Base-by-base conservation (phyloP, 306 rosid genomes). In the Dalbergia cultrata region DNA sequence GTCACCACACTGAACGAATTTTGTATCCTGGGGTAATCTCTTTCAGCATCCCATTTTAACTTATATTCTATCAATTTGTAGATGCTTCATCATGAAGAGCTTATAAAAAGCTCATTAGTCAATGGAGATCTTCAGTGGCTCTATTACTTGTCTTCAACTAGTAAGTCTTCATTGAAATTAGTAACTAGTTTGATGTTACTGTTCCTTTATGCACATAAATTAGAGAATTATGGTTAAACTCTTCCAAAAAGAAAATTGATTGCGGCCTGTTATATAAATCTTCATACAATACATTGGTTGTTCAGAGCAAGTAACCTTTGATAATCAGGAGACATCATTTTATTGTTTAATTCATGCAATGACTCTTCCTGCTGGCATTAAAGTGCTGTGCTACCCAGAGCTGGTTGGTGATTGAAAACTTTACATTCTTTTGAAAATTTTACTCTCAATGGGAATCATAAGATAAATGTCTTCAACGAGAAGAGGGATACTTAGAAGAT, bases 61-160 rank as follows among this genome's bases (percentile, higher is more conserved):
- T 59, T 75, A 10, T 63, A 13, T 77, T 75, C 59, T 47, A 52
- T 75, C 47, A 41, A 70, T 72, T 76, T 77, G 16, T 84, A 93
- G 99, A 79, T 91, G 86, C 92, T 93, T 81, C 93, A 84, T 60
- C 91, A 89, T 81, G 91, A 89, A 86, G 85, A 86, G 12, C 86
- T 90, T 75, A 39, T 95, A 10, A 88, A 83, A 88, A 83, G 88
- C 78, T 70, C 82, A 3, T 88, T 91, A 76, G 67, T 71, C 72
- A 76, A 80, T 54, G 95, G 93, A 57, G 69, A 83, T 82, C 90
- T 93, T 78, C 91, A 34, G 72, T 90, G 98, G 93, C 90, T 95
- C 37, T 70, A 94, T 79, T 95, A 95, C 84, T 88, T 95, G 90
- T 91, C 97, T 57, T 90, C 98, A 19, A 93, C 98, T 22, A 86